phyloP scores from a whole-genome alignment of 2,329 filamentous ascomycete species.

The Epichloe festucae region DNA sequence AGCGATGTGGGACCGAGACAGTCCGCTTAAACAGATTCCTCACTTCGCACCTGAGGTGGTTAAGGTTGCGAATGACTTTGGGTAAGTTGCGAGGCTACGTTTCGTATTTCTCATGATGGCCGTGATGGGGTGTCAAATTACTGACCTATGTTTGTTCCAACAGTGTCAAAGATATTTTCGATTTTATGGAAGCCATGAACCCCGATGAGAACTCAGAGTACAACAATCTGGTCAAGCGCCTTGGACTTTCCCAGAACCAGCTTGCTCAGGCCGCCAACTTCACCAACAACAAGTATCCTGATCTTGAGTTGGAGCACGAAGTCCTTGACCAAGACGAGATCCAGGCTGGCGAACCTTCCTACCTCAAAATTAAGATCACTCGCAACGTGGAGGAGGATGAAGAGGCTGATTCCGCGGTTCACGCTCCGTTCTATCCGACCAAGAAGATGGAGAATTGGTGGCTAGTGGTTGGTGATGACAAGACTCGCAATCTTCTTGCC shows the following conservation, averaged over 20 bases:
- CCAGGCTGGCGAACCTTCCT: conserved; percentile 65
- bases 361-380: conserved; percentile 72
- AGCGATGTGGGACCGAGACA: conserved; percentile 97
- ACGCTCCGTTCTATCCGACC: conserved; percentile 85
- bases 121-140: neutral
- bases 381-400: conserved; percentile 60
- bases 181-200: conserved; percentile 99
- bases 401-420: conserved; percentile 70
- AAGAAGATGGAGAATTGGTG: conserved; percentile 98
- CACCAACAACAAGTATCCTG: conserved; percentile 92
- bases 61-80: conserved; percentile 66
- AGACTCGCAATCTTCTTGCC: conserved; percentile 71
- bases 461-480: conserved; percentile 90
- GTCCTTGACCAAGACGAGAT: conserved; percentile 71
- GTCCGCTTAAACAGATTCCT: conserved; percentile 92
- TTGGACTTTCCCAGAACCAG: conserved; percentile 70
- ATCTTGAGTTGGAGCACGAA: conserved; percentile 82
- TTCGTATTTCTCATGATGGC: too few species aligned
- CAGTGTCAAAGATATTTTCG: conserved; percentile 84
- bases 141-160: conserved; percentile 17
- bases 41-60: conserved; percentile 80
- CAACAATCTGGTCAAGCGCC: conserved; percentile 58
- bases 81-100: conserved; percentile 33
- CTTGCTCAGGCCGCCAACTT: conserved; percentile 83
- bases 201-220: conserved; percentile 83